These are phyloP conservation scores for Penicillium verrucosum DNA, from an alignment of 2,329 filamentous ascomycete genomes.

Conservation along the genomic window DNA sequence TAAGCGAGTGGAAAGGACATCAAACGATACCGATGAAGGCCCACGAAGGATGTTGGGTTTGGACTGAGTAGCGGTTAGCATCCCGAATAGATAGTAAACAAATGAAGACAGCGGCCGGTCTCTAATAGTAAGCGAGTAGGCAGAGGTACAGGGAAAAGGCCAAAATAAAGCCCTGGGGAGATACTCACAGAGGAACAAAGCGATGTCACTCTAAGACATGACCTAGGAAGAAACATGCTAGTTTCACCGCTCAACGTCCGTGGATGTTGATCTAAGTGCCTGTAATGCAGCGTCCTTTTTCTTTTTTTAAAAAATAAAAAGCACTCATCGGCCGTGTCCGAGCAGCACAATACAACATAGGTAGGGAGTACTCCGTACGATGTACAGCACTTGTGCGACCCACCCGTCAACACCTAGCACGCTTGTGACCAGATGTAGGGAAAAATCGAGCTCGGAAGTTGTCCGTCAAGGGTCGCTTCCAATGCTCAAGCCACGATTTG, in stretches of 20 bases:
- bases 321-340: conserved; percentile 8
- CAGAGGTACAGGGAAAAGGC: background rate
- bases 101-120: background rate
- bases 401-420: background rate
- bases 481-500: background rate
- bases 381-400: conserved; percentile 6
- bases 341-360: conserved; percentile 7
- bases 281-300: conserved; percentile 8
- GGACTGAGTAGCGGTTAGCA: conserved; percentile 28
- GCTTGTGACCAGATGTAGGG: background rate
- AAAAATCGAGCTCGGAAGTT: conserved; percentile 16
- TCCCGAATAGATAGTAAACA: conserved; percentile 9
- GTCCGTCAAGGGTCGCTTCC: conserved; percentile 13
- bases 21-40: conserved; percentile 19
- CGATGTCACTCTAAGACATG: conserved; percentile 4
- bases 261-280: background rate
- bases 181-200: conserved; percentile 16
- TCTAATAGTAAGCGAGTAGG: background rate
- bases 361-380: background rate
- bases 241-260: conserved; percentile 19
- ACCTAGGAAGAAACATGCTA: conserved; percentile 15
- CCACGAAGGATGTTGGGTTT: conserved; percentile 14
- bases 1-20: conserved; percentile 3
- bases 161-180: background rate
- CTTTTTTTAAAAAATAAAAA: conserved; percentile 1